phyloP scores from a whole-genome alignment of 78 protist species.

The Guillardia theta region DNA sequence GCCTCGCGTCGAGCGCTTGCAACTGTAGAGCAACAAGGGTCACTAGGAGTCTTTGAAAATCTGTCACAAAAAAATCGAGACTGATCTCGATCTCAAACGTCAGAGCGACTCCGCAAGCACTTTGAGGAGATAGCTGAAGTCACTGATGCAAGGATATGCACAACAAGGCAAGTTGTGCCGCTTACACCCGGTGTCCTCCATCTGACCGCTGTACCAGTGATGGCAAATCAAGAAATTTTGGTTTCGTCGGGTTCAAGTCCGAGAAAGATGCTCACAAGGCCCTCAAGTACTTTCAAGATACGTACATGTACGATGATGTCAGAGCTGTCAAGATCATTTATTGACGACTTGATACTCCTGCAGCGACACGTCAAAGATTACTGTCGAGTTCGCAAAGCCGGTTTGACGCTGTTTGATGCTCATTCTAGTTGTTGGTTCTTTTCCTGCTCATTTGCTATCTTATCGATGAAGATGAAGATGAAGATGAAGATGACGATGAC shows the following conservation, averaged over 20 bases:
- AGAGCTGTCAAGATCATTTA: too few relatives aligned
- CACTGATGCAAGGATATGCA: constrained; percentile 65
- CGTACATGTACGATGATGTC: too few relatives aligned
- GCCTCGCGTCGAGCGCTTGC: too few relatives aligned
- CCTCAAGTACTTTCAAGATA: constrained; percentile 52
- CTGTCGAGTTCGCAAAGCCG: constrained; percentile 73
- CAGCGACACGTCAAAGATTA: constrained; percentile 79
- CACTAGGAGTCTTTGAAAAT: too few relatives aligned
- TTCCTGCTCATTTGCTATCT: too few relatives aligned
- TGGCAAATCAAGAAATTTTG: constrained; percentile 86
- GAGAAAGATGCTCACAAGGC: constrained; percentile 77
- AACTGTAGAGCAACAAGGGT: too few relatives aligned
- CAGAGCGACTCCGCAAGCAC: constrained; percentile 62
- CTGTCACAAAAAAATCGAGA: too few relatives aligned
- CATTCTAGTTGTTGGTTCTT: too few relatives aligned
- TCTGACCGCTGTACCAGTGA: constrained; percentile 33
- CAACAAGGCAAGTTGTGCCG: not conserved
- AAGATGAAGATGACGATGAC: too few relatives aligned
- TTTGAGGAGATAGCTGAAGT: constrained; percentile 42
- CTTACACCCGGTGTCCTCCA: not conserved
- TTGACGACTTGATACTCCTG: too few relatives aligned
- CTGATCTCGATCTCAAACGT: too few relatives aligned
- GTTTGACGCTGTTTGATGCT: not conserved
- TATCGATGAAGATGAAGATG: too few relatives aligned
- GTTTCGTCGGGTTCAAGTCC: constrained; percentile 87